A percentile compares a stretch with the other conserved stretches of the same genome.
Evolutionary conservation across 768 basidiomycete species (phyloP).

Genomic region (Pulveroboletus sp.): DNA sequence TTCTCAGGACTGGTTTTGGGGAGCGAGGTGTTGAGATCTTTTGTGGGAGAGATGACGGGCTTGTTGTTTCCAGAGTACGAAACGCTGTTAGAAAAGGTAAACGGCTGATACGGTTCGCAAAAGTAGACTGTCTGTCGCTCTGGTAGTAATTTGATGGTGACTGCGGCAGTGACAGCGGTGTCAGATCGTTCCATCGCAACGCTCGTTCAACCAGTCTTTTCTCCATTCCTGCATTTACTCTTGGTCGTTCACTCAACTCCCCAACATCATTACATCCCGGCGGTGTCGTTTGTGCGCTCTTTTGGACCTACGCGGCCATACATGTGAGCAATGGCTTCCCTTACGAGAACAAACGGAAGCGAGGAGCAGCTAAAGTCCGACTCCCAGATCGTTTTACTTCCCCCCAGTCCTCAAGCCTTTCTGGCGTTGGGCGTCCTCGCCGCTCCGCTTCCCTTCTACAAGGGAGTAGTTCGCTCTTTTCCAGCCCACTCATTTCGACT

Average conservation of each 20-base stretch:
- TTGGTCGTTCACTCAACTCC: not conserved
- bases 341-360: slow-evolving; percentile 17
- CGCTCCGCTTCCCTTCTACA: slow-evolving; percentile 19
- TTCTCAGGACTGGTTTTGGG: slow-evolving; percentile 20
- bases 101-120: not conserved
- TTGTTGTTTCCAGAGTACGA: slow-evolving; percentile 28
- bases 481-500: slow-evolving; percentile 2
- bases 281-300: slow-evolving; percentile 3
- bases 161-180: not conserved
- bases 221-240: not conserved
- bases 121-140: not conserved
- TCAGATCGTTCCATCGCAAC: slow-evolving; percentile 14
- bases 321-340: slow-evolving; percentile 8
- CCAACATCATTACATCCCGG: not conserved
- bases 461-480: slow-evolving; percentile 22
- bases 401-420: not conserved
- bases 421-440: not conserved
- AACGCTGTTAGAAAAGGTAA: slow-evolving; percentile 9
- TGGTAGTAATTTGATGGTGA: not conserved
- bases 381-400: not conserved
- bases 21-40: slow-evolving; percentile 15
- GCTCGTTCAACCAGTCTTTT: not conserved
- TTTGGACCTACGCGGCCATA: not conserved
- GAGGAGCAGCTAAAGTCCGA: slow-evolving; percentile 14
- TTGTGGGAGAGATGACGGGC: slow-evolving; percentile 22